Evolutionary conservation across 1,139 yeast species (phyloP).

Genomic region (Suhomyces taliae): DNA sequence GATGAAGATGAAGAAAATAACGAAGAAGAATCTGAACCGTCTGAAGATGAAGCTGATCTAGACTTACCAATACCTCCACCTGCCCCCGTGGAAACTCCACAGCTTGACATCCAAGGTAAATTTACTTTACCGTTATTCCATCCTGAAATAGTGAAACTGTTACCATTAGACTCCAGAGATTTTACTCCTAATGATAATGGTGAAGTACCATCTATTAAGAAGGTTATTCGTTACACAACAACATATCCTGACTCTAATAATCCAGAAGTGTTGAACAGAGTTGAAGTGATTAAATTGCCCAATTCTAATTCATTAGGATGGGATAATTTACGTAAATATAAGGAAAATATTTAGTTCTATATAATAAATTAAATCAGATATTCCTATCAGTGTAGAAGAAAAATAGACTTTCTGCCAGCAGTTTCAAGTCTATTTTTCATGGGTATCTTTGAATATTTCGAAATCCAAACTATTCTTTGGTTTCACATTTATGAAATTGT

Average conservation of each 20-base stretch:
- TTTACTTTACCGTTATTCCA: constrained; percentile 38
- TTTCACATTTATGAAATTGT: constrained; percentile 11
- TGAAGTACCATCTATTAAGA: constrained; percentile 29
- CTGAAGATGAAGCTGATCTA: constrained; percentile 11
- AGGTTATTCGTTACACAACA: constrained; percentile 36
- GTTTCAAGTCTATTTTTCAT: neutral
- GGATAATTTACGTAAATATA: constrained; percentile 45
- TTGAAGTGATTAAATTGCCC: constrained; percentile 46
- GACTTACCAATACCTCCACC: constrained; percentile 22
- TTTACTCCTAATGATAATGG: constrained; percentile 15
- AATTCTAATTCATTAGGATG: constrained; percentile 48
- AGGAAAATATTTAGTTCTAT: constrained; percentile 9
- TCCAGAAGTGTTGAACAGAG: constrained; percentile 37
- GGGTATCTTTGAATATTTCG: constrained; percentile 17
- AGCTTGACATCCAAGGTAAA: constrained; percentile 22
- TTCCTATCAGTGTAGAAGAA: no score
- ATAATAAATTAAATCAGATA: neutral
- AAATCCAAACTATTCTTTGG: constrained; percentile 17
- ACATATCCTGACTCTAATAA: constrained; percentile 34
- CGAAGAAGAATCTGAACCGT: constrained; percentile 8
- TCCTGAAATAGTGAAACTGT: constrained; percentile 30
- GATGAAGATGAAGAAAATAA: constrained; percentile 10
- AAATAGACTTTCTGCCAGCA: neutral
- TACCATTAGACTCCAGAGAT: constrained; percentile 39
- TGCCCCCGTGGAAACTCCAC: constrained; percentile 21